Conservation (phyloP, 2,329 filamentous ascomycete genomes). For the Xylariales sp. region DNA sequence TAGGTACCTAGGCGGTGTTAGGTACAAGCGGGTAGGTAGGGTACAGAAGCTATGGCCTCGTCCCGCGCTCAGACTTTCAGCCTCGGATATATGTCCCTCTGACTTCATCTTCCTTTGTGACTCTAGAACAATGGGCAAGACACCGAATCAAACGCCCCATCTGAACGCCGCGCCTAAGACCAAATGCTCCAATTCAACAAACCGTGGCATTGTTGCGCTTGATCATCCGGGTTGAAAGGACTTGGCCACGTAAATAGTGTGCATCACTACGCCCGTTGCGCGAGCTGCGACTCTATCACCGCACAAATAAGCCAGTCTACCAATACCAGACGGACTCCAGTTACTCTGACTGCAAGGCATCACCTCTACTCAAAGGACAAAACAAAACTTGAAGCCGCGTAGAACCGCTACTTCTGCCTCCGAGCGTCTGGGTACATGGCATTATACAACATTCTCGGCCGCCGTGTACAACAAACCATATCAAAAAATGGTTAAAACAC, state of each 20-base stretch:
- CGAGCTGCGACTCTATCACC: no score
- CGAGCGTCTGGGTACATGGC: no score
- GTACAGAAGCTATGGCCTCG: slow-evolving; percentile 22
- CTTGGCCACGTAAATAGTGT: neutral
- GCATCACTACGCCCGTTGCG: neutral
- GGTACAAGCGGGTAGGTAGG: no score
- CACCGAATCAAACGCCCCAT: slow-evolving; percentile 29
- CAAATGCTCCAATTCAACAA: slow-evolving; percentile 17
- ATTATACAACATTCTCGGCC: neutral
- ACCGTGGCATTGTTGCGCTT: slow-evolving; percentile 20
- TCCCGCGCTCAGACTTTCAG: slow-evolving; percentile 40
- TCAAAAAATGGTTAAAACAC: slow-evolving; percentile 55
- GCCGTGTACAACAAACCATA: neutral
- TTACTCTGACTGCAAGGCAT: neutral
- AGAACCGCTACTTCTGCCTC: neutral
- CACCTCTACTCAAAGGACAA: neutral
- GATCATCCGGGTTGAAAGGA: slow-evolving; percentile 43
- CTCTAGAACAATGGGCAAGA: slow-evolving; percentile 42
- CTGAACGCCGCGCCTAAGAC: slow-evolving; percentile 27
- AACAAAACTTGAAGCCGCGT: no score
- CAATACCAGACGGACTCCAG: neutral
- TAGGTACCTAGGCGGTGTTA: no score
- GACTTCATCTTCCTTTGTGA: slow-evolving; percentile 40
- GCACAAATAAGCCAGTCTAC: neutral
- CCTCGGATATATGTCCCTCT: slow-evolving; percentile 38